Evolutionary conservation across 352 stramenopile species (phyloP), one percentile per base, ranked within the genome.

Genomic region (Phytophthora citrophthora): DNA sequence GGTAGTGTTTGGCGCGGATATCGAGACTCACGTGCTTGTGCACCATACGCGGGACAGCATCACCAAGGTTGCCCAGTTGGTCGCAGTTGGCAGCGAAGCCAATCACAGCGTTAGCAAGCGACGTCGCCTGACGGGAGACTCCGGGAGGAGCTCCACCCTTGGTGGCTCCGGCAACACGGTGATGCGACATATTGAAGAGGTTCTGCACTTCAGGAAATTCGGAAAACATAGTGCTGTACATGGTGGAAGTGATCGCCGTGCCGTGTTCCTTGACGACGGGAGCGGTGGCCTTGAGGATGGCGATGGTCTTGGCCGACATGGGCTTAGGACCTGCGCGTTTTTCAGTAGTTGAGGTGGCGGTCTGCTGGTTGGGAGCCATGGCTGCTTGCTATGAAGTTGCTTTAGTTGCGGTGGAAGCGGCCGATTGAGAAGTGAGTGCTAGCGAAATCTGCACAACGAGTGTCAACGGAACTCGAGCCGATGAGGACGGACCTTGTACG

Each of bases 141-240:
- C 60, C 54, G 3, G 53, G 15, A 1, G 65, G 59, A 2, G 65
- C 65, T 3, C 60, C 54, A 1, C 60, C 60, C 27, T 71, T 64
- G 32, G 58, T 79, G 7, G 80, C 59, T 13, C 72, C 74, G 50
- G 66, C 69, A 15, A 86, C 72, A 36, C 64, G 64, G 50, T 91
- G 83, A 69, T 91, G 81, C 10, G 71, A 76, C 64, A 81, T 79
- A 74, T 92, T 92, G 77, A 92, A 92, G 58, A 91, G 78, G 54
- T 80, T 74, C 24, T 76, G 64, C 48, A 90, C 76, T 56, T 88
- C 75, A 0, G 83, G 81, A 60, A 88, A 77, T 56, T 80, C 79
- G 54, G 66, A 69, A 41, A 92, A 83, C 77, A 92, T 88, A n/a
- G 60, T 72, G 27, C 67, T 36, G 67, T 92, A 92, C 76, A 92